Conservation (phyloP, 1,284 basidiomycete genomes). For the Chalciporus sp. region DNA sequence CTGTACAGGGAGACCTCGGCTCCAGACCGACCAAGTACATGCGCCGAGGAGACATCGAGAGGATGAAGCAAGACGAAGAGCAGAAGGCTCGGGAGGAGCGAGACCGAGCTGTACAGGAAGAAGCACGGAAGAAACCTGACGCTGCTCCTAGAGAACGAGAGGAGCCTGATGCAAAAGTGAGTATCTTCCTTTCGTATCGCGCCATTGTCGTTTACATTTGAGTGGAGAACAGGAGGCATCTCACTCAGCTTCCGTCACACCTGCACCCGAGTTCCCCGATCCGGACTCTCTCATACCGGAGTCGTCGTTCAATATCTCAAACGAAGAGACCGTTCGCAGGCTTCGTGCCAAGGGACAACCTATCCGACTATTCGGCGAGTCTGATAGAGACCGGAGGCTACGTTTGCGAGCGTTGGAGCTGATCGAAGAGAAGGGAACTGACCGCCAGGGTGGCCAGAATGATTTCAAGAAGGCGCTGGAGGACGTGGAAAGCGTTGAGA, state of each 20-base stretch:
- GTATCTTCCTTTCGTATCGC: conserved; percentile 30
- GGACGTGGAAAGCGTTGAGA: conserved; percentile 85
- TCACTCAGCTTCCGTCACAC: conserved; percentile 46
- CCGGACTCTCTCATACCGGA: conserved; percentile 56
- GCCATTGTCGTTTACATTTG: conserved; percentile 35
- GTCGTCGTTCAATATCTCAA: conserved; percentile 85
- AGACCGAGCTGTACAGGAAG: conserved; percentile 38
- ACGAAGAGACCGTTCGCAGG: conserved; percentile 88
- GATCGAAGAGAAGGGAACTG: conserved; percentile 85
- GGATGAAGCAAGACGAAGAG: conserved; percentile 68
- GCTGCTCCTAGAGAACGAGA: conserved; percentile 13
- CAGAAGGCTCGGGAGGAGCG: conserved; percentile 54
- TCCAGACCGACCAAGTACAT: conserved; percentile 79
- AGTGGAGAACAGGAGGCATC: conserved; percentile 53
- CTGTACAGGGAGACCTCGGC: conserved; percentile 45
- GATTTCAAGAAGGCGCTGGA: conserved; percentile 95
- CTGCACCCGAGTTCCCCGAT: conserved; percentile 36
- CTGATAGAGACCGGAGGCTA: conserved; percentile 89
- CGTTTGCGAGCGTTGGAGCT: conserved; percentile 92
- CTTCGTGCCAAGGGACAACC: conserved; percentile 92
- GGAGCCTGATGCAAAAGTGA: conserved; percentile 43
- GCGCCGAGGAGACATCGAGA: conserved; percentile 80
- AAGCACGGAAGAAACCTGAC: conserved; percentile 33
- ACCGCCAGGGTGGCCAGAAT: conserved; percentile 80
- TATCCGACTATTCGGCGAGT: conserved; percentile 93